Conservation (phyloP, 768 basidiomycete species). For the Cystofilobasidium ferigula region DNA sequence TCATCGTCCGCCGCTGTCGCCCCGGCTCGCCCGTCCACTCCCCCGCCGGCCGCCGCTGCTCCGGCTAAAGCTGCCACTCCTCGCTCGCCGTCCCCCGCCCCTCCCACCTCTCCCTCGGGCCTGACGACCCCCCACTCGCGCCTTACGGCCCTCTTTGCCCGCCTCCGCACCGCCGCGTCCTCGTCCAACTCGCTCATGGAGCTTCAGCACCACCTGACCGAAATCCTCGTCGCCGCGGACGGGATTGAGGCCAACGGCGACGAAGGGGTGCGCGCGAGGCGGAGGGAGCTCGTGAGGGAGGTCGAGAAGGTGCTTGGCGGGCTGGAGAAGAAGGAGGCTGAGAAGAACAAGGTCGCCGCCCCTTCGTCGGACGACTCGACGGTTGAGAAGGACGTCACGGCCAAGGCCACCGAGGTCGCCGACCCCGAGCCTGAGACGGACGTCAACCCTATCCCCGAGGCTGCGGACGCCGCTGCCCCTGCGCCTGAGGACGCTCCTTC, state of each 20-base stretch:
- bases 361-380: too few species aligned
- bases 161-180: not conserved
- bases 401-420: too few species aligned
- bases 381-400: not conserved
- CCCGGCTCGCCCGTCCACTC: not conserved
- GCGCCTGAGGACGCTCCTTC: too few species aligned
- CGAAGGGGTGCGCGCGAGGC: not conserved
- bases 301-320: not conserved
- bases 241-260: not conserved
- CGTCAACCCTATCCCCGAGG: too few species aligned
- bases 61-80: not conserved
- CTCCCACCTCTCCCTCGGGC: not conserved
- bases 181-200: not conserved
- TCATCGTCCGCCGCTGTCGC: not conserved
- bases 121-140: not conserved
- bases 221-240: not conserved
- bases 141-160: not conserved
- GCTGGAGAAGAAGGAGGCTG: not conserved
- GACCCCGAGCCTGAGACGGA: too few species aligned
- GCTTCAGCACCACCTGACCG: not conserved
- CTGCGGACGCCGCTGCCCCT: too few species aligned
- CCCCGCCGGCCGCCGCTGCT: not conserved
- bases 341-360: not conserved
- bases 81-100: not conserved
- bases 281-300: not conserved